Conservation (phyloP, 805 yeast species). For the Kodamaea neixiangensis region DNA sequence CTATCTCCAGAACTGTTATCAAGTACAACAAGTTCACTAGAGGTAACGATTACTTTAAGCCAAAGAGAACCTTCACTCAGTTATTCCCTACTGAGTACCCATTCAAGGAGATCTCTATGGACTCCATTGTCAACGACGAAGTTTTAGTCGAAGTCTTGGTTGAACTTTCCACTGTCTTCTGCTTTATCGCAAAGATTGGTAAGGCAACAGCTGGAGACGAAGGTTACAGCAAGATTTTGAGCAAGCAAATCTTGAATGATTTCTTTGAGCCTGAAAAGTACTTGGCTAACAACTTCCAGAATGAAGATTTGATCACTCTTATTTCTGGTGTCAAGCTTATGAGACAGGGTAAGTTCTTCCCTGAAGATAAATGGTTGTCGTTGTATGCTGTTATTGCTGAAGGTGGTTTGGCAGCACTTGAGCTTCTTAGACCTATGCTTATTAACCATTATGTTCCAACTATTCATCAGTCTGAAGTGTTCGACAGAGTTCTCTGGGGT, state of each 20-base stretch:
- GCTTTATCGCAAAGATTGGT: conserved; percentile 55
- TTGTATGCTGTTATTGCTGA: conserved; percentile 59
- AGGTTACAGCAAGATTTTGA: conserved; percentile 46
- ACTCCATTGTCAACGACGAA: conserved; percentile 71
- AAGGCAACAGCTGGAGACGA: conserved; percentile 40
- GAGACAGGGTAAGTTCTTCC: conserved; percentile 59
- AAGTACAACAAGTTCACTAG: conserved; percentile 53
- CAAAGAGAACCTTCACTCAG: conserved; percentile 64
- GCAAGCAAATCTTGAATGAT: conserved; percentile 31
- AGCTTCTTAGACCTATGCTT: conserved; percentile 53
- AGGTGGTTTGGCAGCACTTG: conserved; percentile 55
- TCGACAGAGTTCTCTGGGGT: conserved; percentile 69
- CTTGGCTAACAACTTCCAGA: conserved; percentile 43
- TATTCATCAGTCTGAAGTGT: conserved; percentile 48
- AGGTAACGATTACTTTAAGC: conserved; percentile 48
- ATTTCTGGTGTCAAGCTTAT: conserved; percentile 53
- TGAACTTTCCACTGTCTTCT: conserved; percentile 66
- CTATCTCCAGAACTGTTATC: conserved; percentile 51
- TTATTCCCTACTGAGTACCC: conserved; percentile 73
- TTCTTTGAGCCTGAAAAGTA: conserved; percentile 43
- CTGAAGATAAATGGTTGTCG: conserved; percentile 73
- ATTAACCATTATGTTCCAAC: conserved; percentile 53
- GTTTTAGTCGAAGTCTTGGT: conserved; percentile 68
- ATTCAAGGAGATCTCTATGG: conserved; percentile 63
- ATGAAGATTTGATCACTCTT: conserved; percentile 44